These are phyloP conservation scores for Clavispora phyllophila DNA, from an alignment of 805 yeast genomes.

Conservation along the genomic window DNA sequence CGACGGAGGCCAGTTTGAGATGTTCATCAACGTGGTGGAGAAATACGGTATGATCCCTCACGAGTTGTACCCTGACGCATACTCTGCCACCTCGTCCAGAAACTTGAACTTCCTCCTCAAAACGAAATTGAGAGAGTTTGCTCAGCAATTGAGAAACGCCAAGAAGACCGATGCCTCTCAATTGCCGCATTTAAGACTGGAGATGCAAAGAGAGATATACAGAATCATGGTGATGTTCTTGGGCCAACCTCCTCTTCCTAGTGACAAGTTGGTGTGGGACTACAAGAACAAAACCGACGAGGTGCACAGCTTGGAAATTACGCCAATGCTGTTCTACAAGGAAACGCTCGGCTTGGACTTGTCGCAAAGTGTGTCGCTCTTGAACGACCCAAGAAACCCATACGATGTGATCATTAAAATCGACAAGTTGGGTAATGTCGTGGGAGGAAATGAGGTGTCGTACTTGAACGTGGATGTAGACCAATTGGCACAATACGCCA, in stretches of 20 bases:
- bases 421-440: conserved; percentile 17
- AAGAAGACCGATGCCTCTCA: not conserved
- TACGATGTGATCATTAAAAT: conserved; percentile 13
- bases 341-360: conserved; percentile 12
- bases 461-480: conserved; percentile 16
- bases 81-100: conserved; percentile 15
- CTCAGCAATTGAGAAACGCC: conserved; percentile 12
- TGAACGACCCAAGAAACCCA: conserved; percentile 18
- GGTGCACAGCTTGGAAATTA: conserved; percentile 11
- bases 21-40: conserved; percentile 16
- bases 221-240: conserved; percentile 17
- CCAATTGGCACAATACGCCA: conserved; percentile 12
- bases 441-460: conserved; percentile 14
- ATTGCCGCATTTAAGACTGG: not conserved
- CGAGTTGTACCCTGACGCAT: conserved; percentile 16
- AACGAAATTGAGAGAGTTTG: conserved; percentile 19
- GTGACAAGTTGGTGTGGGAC: conserved; percentile 12
- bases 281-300: conserved; percentile 14
- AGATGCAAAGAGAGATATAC: conserved; percentile 16
- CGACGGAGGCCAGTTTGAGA: conserved; percentile 19
- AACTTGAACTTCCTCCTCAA: conserved; percentile 16
- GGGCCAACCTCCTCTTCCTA: conserved; percentile 16
- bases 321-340: conserved; percentile 15
- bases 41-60: conserved; percentile 18
- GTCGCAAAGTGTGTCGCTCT: conserved; percentile 10